Percentiles rank a stretch among this genome's conserved stretches.
Evolutionary conservation across 257 asterid species (phyloP).

Genomic region (Solanum sejunctum): DNA sequence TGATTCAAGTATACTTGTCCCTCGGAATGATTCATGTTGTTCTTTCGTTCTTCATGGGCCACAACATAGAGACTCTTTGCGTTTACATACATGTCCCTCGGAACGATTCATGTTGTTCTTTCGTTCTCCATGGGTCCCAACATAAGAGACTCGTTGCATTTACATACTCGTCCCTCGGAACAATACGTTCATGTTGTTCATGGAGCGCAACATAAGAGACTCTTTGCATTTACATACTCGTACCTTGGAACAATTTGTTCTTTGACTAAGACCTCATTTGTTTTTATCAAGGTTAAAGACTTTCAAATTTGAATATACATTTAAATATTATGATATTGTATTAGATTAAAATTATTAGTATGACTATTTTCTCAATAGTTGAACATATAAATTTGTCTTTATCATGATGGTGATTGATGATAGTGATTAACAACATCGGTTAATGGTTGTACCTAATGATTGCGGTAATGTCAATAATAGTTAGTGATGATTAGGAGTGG

Average conservation of each 20-base stretch:
- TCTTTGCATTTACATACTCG: background rate
- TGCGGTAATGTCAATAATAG: background rate
- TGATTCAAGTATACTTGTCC: background rate
- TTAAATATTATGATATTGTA: background rate
- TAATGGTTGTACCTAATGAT: background rate
- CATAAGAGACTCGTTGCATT: background rate
- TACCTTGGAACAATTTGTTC: background rate
- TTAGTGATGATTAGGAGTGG: no score
- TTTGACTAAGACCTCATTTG: background rate
- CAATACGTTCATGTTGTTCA: no score
- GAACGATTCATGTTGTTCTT: background rate
- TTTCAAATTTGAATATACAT: background rate
- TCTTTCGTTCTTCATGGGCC: no score
- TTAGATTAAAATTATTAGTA: background rate
- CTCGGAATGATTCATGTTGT: no score
- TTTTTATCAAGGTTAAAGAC: background rate
- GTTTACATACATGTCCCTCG: no score
- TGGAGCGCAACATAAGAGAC: background rate
- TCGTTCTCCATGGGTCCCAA: background rate
- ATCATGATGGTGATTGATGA: background rate
- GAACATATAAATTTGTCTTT: no score
- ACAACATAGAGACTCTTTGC: background rate
- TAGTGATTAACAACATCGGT: background rate
- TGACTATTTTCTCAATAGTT: no score
- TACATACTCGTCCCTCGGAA: background rate